Base-by-base conservation (phyloP, 2,329 filamentous ascomycete species). In the Colletotrichum karsti region DNA sequence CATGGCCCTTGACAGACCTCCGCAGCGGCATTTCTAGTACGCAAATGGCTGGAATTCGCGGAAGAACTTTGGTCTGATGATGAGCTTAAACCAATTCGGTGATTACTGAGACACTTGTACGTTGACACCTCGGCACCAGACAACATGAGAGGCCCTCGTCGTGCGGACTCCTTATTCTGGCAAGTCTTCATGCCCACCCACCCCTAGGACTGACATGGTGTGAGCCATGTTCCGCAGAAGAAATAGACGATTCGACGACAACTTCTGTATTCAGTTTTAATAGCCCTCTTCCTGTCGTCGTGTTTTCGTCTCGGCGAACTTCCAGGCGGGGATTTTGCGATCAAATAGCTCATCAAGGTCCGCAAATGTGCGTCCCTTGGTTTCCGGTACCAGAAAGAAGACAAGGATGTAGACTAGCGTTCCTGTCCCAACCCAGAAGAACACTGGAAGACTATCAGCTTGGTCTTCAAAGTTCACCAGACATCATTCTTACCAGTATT, bases 261-360 rank as follows among this genome's bases (percentile, higher is more conserved):
- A n/a, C n/a, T n/a, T n/a, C n/a, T 7, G 42, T 24, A 24, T 13
- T 15, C 10, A 24, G 15, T 5, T 46, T 7, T 8, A 18, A 46
- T 46, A 22, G 18, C 20, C 20, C 20, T 12, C 42, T 35, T 54
- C 50, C 30, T n/a, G n/a, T 24, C 18, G 30, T 54, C n/a, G 18
- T n/a, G 22, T 51, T 33, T 41, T 41, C 6, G 46, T 62, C 10
- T 35, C 41, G 18, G 61, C 61, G 55, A 73, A 73, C 53, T 54
- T 72, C 71, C 71, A 72, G 5, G 72, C 72, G 1, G 72, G 71
- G 18, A 74, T 46, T 2, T 54, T 37, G n/a, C 62, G 57, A 37
- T 73, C 68, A 37, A 73, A 73, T 10, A 74, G 64, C 51, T 73
- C 72, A 51, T 72, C 71, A 5, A 74, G 30, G 41, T 73, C 72